Evolutionary conservation across 2,329 filamentous ascomycete species (phyloP).

Genomic region (Calonectria pauciramosa): DNA sequence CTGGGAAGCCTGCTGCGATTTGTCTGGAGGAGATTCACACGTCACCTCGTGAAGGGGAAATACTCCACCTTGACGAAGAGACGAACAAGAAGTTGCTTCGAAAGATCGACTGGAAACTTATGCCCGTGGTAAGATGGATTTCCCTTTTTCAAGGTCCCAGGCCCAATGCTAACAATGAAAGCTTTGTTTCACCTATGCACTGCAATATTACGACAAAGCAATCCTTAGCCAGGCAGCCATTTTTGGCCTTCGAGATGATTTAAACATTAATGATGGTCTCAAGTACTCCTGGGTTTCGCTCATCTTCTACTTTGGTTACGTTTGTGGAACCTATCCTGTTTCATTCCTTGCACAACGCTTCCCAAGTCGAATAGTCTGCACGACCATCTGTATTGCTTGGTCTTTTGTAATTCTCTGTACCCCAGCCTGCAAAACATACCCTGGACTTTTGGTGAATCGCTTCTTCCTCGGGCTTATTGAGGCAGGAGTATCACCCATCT

Average conservation of each 20-base stretch:
- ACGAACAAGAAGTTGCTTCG: slow-evolving; percentile 29
- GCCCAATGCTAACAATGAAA: neutral
- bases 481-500: slow-evolving; percentile 50
- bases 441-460: slow-evolving; percentile 50
- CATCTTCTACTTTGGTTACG: slow-evolving; percentile 52
- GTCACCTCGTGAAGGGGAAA: no score
- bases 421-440: slow-evolving; percentile 48
- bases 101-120: slow-evolving; percentile 41
- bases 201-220: slow-evolving; percentile 49
- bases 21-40: no score
- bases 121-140: slow-evolving; percentile 36
- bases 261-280: slow-evolving; percentile 44
- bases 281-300: slow-evolving; percentile 49
- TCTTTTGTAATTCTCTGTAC: slow-evolving; percentile 49
- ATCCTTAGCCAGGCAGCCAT: slow-evolving; percentile 47
- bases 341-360: slow-evolving; percentile 47
- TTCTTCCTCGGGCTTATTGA: slow-evolving; percentile 56
- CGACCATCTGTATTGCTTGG: slow-evolving; percentile 49
- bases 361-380: slow-evolving; percentile 47
- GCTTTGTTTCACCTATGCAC: slow-evolving; percentile 48
- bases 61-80: slow-evolving; percentile 15
- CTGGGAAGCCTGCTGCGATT: no score
- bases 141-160: neutral
- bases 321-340: slow-evolving; percentile 48
- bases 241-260: slow-evolving; percentile 48